A percentile compares a stretch with the other conserved stretches of the same genome.
phyloP scores from a whole-genome alignment of 768 basidiomycete genomes.

The Tylopilus vinaceipallidus region DNA sequence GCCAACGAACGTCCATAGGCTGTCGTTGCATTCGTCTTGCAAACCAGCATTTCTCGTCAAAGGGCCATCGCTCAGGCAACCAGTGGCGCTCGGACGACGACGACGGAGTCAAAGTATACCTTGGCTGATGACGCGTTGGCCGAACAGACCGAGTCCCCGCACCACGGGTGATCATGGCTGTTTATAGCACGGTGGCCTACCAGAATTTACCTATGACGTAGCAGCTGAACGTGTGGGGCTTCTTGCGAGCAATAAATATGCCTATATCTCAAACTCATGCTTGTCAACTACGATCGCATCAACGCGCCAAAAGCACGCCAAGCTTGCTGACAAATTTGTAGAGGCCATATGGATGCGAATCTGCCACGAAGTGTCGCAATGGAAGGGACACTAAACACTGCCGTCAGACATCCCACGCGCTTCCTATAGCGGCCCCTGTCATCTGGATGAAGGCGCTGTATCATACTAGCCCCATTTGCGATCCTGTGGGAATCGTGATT shows the following conservation, averaged over 20 bases:
- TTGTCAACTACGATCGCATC: too few species aligned
- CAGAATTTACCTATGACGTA: too few species aligned
- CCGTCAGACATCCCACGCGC: too few species aligned
- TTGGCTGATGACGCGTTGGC: conserved; percentile 24
- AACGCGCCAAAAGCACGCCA: too few species aligned
- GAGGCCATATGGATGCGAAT: too few species aligned
- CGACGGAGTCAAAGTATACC: conserved; percentile 2
- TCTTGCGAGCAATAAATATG: background rate
- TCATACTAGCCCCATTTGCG: too few species aligned
- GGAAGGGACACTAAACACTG: background rate
- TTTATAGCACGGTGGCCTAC: background rate
- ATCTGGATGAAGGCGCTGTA: too few species aligned
- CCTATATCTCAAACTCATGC: background rate
- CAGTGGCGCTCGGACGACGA: background rate
- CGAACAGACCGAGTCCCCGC: conserved; percentile 9
- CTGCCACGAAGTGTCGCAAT: background rate
- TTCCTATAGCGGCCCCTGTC: too few species aligned
- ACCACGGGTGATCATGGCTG: background rate
- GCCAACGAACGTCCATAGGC: conserved; percentile 26
- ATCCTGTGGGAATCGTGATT: too few species aligned
- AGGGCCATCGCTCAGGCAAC: conserved; percentile 29
- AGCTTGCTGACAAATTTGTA: too few species aligned
- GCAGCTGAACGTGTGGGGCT: background rate
- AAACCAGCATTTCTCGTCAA: conserved; percentile 31
- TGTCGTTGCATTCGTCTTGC: conserved; percentile 32